phyloP scores from a whole-genome alignment of 805 yeast species.

The Suhomyces sp. region DNA sequence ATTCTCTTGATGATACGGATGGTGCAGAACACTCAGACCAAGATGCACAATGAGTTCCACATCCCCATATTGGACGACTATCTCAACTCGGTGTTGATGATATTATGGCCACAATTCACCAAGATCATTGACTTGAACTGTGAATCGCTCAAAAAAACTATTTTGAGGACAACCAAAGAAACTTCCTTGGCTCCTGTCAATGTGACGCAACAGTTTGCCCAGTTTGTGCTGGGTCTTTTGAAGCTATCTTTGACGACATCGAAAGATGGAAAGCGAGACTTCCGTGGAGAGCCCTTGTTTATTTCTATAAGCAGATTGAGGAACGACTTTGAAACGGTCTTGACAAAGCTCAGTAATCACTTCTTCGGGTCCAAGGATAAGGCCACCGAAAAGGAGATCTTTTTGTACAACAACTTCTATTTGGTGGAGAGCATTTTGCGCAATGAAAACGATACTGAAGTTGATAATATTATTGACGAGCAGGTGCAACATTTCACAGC shows the following conservation, averaged over 20 bases:
- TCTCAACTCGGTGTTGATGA: conserved; percentile 59
- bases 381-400: conserved; percentile 57
- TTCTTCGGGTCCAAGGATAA: conserved; percentile 33
- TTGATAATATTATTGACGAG: conserved; percentile 23
- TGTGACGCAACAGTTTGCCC: conserved; percentile 78
- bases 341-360: conserved; percentile 65
- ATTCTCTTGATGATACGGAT: conserved; percentile 71
- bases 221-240: conserved; percentile 66
- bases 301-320: conserved; percentile 67
- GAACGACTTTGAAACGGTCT: conserved; percentile 73
- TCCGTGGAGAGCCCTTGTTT: conserved; percentile 66
- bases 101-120: conserved; percentile 87
- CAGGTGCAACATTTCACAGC: conserved; percentile 38
- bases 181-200: conserved; percentile 44
- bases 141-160: conserved; percentile 58
- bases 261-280: conserved; percentile 15
- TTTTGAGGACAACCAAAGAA: conserved; percentile 27
- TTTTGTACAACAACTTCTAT: conserved; percentile 70
- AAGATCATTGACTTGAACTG: conserved; percentile 74
- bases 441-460: conserved; percentile 27
- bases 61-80: conserved; percentile 73
- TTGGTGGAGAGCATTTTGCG: conserved; percentile 56
- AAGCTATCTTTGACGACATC: conserved; percentile 40
- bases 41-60: conserved; percentile 60
- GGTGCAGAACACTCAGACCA: conserved; percentile 60